A percentile compares a stretch with the other conserved stretches of the same genome.
Evolutionary conservation across 2,329 filamentous ascomycete genomes (phyloP).

Genomic region (Dendrostoma leiphaemia): DNA sequence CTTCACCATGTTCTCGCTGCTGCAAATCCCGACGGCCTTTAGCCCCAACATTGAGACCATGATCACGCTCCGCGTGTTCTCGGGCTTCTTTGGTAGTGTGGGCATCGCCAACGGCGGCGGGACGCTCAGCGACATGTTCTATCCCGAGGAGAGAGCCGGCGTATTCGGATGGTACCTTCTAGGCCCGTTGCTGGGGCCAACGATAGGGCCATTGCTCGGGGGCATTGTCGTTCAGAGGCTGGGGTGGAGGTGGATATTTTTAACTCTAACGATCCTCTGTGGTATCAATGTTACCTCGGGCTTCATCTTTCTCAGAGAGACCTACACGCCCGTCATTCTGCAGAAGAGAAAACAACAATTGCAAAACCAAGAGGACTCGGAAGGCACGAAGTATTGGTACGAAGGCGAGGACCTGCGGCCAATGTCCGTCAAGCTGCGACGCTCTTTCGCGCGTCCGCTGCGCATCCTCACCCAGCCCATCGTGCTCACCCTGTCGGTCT

Average conservation of each 20-base stretch:
- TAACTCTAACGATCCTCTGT: conserved; percentile 8
- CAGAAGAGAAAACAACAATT: background rate
- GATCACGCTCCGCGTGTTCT: conserved; percentile 6
- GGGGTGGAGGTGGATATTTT: conserved; percentile 16
- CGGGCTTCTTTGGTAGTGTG: conserved; percentile 14
- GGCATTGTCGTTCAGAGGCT: conserved; percentile 10
- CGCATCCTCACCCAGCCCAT: conserved; percentile 14
- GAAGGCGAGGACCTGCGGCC: conserved; percentile 7
- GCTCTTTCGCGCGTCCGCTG: conserved; percentile 6
- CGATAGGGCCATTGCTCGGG: conserved; percentile 12
- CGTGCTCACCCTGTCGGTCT: conserved; percentile 11
- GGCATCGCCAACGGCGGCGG: conserved; percentile 17
- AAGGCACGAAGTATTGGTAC: background rate
- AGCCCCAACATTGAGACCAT: conserved; percentile 14
- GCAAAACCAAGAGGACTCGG: background rate
- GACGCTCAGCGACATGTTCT: conserved; percentile 17
- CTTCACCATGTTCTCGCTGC: conserved; percentile 11
- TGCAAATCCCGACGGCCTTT: conserved; percentile 11
- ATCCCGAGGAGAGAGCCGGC: conserved; percentile 8
- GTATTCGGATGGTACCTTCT: conserved; percentile 15
- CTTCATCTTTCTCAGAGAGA: conserved; percentile 9
- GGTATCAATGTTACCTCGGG: conserved; percentile 5
- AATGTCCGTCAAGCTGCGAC: conserved; percentile 2
- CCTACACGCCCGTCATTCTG: conserved; percentile 7
- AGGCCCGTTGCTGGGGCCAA: conserved; percentile 12